Evolutionary conservation across 2,329 filamentous ascomycete species (phyloP), one percentile per base, ranked within the genome.

Genomic region (Clarireedia monteithiana): DNA sequence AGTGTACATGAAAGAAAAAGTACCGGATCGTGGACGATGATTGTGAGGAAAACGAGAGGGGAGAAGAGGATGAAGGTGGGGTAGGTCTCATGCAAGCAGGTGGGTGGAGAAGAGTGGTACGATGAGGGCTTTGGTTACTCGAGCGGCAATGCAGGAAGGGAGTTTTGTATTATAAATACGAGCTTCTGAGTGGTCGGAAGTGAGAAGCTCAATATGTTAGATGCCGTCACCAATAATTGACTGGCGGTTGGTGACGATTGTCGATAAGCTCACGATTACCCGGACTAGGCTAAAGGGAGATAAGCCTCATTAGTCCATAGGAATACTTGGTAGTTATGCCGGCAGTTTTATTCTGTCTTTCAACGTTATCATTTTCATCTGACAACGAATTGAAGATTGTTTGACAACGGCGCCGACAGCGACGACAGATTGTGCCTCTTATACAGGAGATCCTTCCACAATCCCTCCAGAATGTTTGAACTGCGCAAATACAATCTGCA

Each of bases 121-220:
- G 52, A 55, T 38, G 53, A 36, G 38, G 27, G 50, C 15, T 46
- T 40, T 34, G 44, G 24, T 40, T 53, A 14, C n/a, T n/a, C 7
- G 20, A 27, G 10, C 24, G n/a, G 17, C 36, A 20, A 17, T 17
- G 6, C 6, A n/a, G 14, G 24, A 20, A 4, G 26, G 26, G 15
- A 36, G 15, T 2, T 48, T 46, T 46, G 44, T 15, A 46, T 46
- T 46, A 10, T 27, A 46, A 46, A 26, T 46, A 12, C 20, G 5
- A 26, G 20, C 23, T 46, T 46, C 6, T 27, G 44, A 46, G 44
- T 46, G 44, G 44, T 27, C 27, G 44, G 12, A 46, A 20, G 9
- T 45, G 40, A 20, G 10, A 15, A 46, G 44, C 57, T 52, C 57
- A 61, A 53, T 51, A 49, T 54, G 30, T 45, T 57, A 50, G 27